phyloP scores from a whole-genome alignment of 2,329 filamentous ascomycete species.

The Diatrype stigma region DNA sequence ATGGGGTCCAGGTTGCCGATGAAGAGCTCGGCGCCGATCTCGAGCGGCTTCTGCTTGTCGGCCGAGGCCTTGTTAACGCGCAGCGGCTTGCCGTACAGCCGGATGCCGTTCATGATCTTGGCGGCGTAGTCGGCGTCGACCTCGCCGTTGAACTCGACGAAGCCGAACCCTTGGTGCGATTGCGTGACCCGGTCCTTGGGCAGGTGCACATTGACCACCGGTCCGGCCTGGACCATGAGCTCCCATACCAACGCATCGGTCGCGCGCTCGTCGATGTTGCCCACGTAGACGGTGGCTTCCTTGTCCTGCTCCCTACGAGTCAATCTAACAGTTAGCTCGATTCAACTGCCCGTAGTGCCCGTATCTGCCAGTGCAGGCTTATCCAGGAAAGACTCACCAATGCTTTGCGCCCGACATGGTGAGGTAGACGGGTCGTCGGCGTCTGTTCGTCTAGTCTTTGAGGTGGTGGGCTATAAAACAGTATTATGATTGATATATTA shows the following conservation, averaged over 20 bases:
- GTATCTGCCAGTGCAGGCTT: slow-evolving; percentile 23
- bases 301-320: slow-evolving; percentile 90
- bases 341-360: too few relatives aligned
- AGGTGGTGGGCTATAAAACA: not conserved
- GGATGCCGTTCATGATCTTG: slow-evolving; percentile 93
- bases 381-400: slow-evolving; percentile 20
- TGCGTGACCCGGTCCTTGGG: slow-evolving; percentile 98
- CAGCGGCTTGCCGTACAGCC: slow-evolving; percentile 88
- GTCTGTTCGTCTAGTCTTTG: not conserved
- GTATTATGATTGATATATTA: not conserved
- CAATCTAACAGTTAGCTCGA: too few relatives aligned
- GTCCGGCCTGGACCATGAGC: slow-evolving; percentile 95
- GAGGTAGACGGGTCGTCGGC: not conserved
- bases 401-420: slow-evolving; percentile 40
- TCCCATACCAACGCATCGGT: slow-evolving; percentile 91
- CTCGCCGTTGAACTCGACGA: slow-evolving; percentile 96
- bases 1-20: slow-evolving; percentile 91
- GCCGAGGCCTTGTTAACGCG: slow-evolving; percentile 91
- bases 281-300: slow-evolving; percentile 95
- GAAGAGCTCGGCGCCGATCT: slow-evolving; percentile 95
- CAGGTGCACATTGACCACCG: slow-evolving; percentile 96
- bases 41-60: slow-evolving; percentile 89
- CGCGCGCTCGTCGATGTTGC: slow-evolving; percentile 96
- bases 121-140: slow-evolving; percentile 95
- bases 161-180: slow-evolving; percentile 95